Conservation (phyloP, 129 eudicot genomes). For the Flaveria sonorensis region DNA sequence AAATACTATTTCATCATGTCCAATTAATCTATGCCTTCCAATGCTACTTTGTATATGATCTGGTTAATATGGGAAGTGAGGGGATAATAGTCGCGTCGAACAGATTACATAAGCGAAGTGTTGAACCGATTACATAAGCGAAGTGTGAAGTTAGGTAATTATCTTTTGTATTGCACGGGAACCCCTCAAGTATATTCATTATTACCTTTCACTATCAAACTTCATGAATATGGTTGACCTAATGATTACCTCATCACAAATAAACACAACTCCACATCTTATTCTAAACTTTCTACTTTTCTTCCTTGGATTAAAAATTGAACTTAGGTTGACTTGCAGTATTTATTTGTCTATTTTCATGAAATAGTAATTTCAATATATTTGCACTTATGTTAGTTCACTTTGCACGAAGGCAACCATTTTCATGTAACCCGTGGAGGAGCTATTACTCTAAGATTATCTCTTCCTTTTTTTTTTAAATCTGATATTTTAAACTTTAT, state of each 20-base stretch:
- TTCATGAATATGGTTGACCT: background rate
- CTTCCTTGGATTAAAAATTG: background rate
- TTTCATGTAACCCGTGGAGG: conserved; percentile 4
- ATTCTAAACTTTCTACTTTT: background rate
- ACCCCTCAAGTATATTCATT: background rate
- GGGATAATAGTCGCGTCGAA: background rate
- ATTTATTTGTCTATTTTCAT: conserved; percentile 7
- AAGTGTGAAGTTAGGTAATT: background rate
- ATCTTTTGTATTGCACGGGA: background rate
- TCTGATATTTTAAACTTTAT: background rate
- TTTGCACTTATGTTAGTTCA: background rate
- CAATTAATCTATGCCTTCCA: background rate
- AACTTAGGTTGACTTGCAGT: background rate
- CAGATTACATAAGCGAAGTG: background rate
- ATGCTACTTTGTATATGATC: background rate
- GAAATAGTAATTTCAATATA: conserved; percentile 9
- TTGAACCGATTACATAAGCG: background rate
- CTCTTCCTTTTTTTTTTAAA: background rate
- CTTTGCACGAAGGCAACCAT: conserved; percentile 13
- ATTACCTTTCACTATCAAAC: background rate
- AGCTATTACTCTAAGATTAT: conserved; percentile 4
- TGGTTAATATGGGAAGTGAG: background rate
- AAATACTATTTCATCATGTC: background rate
- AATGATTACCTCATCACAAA: background rate
- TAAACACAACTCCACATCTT: background rate